Percentiles rank a stretch among this genome's conserved stretches.
These are phyloP conservation scores for Cylindrotheca fusiformis DNA, from an alignment of 108 stramenopile species.

Conservation along the genomic window DNA sequence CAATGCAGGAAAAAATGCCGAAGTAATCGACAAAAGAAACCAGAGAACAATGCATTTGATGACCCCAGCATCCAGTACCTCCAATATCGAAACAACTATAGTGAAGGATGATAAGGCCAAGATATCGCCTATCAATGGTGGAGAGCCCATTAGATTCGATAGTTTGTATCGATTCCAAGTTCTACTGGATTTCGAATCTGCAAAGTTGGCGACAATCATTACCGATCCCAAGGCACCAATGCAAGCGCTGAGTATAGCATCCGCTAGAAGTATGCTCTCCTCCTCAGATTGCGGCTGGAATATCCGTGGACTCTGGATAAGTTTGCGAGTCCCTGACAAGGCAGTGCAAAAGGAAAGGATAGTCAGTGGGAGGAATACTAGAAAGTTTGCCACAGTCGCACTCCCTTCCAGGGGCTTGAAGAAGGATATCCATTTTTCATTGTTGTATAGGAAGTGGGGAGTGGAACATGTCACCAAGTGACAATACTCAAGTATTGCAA, in stretches of 20 bases:
- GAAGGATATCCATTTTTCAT: slow-evolving; percentile 20
- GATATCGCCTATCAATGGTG: slow-evolving; percentile 14
- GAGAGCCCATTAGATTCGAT: neutral
- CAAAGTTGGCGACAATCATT: slow-evolving; percentile 7
- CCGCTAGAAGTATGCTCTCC: neutral
- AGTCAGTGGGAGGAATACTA: slow-evolving; percentile 13
- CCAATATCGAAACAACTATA: slow-evolving; percentile 13
- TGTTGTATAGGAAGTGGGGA: slow-evolving; percentile 9
- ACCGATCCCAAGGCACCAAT: slow-evolving; percentile 9
- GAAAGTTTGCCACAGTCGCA: slow-evolving; percentile 23
- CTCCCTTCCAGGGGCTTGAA: slow-evolving; percentile 15
- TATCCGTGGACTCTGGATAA: neutral
- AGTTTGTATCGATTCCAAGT: slow-evolving; percentile 6
- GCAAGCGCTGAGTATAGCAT: slow-evolving; percentile 8
- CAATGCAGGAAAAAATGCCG: slow-evolving; percentile 22
- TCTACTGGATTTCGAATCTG: slow-evolving; percentile 22
- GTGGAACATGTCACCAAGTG: slow-evolving; percentile 22
- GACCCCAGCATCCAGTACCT: slow-evolving; percentile 10
- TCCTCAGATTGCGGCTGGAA: neutral
- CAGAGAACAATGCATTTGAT: slow-evolving; percentile 16
- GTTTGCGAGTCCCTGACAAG: neutral
- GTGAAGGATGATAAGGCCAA: slow-evolving; percentile 13
- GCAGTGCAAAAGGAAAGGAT: neutral
- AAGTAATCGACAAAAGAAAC: slow-evolving; percentile 6
- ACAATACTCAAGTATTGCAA: slow-evolving; percentile 28